Conservation (phyloP, 352 stramenopile species). For the Phytophthora pluvialis region DNA sequence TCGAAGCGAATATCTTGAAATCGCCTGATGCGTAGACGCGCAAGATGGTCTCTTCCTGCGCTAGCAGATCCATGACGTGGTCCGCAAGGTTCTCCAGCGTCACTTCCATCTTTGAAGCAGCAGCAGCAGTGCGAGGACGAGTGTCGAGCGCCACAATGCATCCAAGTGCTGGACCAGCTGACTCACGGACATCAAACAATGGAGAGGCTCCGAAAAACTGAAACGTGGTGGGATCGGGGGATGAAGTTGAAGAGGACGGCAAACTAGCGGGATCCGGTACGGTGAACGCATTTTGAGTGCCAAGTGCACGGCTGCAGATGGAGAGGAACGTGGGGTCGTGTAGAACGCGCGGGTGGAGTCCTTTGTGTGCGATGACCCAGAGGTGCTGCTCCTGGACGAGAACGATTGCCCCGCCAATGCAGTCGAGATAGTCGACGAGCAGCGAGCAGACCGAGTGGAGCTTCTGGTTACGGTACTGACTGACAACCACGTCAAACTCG, state of each 20-base stretch:
- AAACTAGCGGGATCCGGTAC: slow-evolving; percentile 45
- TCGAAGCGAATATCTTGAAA: slow-evolving; percentile 65
- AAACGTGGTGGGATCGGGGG: slow-evolving; percentile 40
- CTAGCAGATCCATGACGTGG: slow-evolving; percentile 67
- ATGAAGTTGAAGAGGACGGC: slow-evolving; percentile 2
- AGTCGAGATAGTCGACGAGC: slow-evolving; percentile 76
- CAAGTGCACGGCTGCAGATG: slow-evolving; percentile 57
- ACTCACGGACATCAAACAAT: slow-evolving; percentile 46
- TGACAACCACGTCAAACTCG: slow-evolving; percentile 72
- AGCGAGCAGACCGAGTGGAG: slow-evolving; percentile 77
- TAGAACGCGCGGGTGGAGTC: slow-evolving; percentile 53
- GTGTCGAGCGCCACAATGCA: slow-evolving; percentile 73
- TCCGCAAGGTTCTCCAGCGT: slow-evolving; percentile 67
- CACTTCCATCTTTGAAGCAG: slow-evolving; percentile 55
- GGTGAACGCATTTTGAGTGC: slow-evolving; percentile 52
- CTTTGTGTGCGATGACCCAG: slow-evolving; percentile 74
- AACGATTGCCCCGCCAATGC: slow-evolving; percentile 66
- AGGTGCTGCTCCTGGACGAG: slow-evolving; percentile 64
- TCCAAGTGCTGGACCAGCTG: slow-evolving; percentile 43
- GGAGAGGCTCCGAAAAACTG: slow-evolving; percentile 71
- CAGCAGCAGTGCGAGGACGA: slow-evolving; percentile 39
- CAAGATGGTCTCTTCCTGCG: slow-evolving; percentile 63
- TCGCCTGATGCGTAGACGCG: slow-evolving; percentile 67
- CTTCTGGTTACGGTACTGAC: slow-evolving; percentile 73
- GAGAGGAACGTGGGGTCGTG: slow-evolving; percentile 64